Base-by-base conservation (phyloP, 371 early-diverging fungal genomes). In the Mucor sp. region DNA sequence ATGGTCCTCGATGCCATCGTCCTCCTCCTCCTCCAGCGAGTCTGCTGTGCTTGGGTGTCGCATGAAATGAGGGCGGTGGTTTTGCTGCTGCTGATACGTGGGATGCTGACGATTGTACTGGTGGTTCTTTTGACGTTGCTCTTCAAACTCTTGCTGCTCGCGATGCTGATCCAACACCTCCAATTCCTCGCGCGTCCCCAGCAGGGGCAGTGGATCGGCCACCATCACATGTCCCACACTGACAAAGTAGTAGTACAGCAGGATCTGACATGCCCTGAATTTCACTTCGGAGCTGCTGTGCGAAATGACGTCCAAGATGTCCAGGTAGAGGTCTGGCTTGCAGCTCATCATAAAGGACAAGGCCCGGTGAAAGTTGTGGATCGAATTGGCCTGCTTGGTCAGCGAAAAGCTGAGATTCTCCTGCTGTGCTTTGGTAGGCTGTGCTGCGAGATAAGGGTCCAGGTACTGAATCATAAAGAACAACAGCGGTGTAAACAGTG, bases 301-400 rank as follows among this genome's bases (percentile, higher is more conserved):
- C 0, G 87, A 74, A 28, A 88, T 85, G 21, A 86, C 74, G 35
- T 86, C 79, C 14, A 88, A 62, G 11, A 88, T 19, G 60, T 88
- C 87, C n/a, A 79, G 57, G 30, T 85, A 81, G 3, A 87, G 58
- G 58, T 88, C 84, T 0, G 86, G 81, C 62, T 88, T 88, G 37
- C 78, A 74, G 14, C 72, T 58, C 48, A 85, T 72, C 70, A 88
- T 82, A 19, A 74, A 82, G 0, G 76, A 72, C 30, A 88, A 61
- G 1, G 86, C 87, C 6, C 78, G 76, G 50, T 85, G 78, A n/a
- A 88, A 79, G 32, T 82, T 81, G 37, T 79, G 71, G 14, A 81
- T 77, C 1, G 79, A 74, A 12, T 65, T 63, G 2, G 80, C 69
- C 39, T 77, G 75, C 2, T 59, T 68, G 23, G 74, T 65, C 0